Percentiles rank a stretch among this genome's conserved stretches.
Evolutionary conservation across 257 asterid species (phyloP).

Genomic region (Solanum medicagineum): DNA sequence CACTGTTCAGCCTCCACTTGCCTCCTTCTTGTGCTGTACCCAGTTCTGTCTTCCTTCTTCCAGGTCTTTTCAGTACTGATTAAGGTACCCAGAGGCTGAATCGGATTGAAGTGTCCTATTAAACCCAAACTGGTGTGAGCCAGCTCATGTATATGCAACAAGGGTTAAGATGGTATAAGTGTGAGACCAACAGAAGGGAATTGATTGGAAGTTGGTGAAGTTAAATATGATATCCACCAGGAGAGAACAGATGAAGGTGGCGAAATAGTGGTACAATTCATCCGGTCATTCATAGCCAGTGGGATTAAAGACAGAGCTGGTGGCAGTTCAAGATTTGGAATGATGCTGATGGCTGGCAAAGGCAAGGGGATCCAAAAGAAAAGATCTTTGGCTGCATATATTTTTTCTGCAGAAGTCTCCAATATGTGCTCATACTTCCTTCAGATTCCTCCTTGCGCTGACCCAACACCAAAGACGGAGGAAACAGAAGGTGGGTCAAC

Average conservation of each 20-base stretch:
- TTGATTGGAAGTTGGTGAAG: neutral
- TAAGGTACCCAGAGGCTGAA: constrained; percentile 35
- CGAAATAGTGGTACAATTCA: neutral
- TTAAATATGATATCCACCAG: neutral
- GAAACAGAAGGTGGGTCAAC: constrained; percentile 9
- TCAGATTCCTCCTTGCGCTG: constrained; percentile 46
- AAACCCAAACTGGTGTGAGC: constrained; percentile 7
- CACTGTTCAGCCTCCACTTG: constrained; percentile 69
- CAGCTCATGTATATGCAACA: constrained; percentile 18
- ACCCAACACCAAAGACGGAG: constrained; percentile 9
- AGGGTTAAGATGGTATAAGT: constrained; percentile 54
- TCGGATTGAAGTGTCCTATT: constrained; percentile 12
- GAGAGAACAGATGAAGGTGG: neutral
- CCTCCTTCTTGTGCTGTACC: constrained; percentile 61
- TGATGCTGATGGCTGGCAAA: constrained; percentile 12
- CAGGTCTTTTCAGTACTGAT: constrained; percentile 46
- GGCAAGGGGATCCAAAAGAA: constrained; percentile 20
- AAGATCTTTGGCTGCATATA: constrained; percentile 57
- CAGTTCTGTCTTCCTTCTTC: constrained; percentile 63
- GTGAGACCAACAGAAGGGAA: constrained; percentile 62
- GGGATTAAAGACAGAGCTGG: constrained; percentile 38
- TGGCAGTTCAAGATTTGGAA: constrained; percentile 25
- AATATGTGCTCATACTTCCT: constrained; percentile 69
- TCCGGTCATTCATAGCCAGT: constrained; percentile 7
- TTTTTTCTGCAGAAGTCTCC: constrained; percentile 69